Conservation (phyloP, 345 rosid species). For the Nephelium lappaceum region DNA sequence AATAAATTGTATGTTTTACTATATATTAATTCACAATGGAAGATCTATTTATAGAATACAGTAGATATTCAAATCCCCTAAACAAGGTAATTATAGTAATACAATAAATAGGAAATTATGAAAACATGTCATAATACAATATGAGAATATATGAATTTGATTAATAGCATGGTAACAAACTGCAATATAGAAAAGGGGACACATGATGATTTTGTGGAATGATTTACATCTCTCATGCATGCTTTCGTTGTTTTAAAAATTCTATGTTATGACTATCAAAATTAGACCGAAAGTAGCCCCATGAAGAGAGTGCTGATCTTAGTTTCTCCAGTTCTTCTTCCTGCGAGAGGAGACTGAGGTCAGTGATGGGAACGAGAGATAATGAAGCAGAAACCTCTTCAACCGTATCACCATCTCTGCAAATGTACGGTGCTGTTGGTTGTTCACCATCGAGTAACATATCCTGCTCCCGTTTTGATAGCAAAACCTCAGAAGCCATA, state of each 20-base stretch:
- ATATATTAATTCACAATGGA: too few relatives aligned
- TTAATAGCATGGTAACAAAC: too few relatives aligned
- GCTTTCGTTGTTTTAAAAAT: too few relatives aligned
- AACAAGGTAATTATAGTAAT: too few relatives aligned
- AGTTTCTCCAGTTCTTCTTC: slow-evolving; percentile 42
- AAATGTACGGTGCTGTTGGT: slow-evolving; percentile 29
- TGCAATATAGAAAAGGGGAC: not conserved
- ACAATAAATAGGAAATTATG: too few relatives aligned
- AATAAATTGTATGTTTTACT: too few relatives aligned
- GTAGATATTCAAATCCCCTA: too few relatives aligned
- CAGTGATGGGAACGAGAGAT: slow-evolving; percentile 39
- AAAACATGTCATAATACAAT: too few relatives aligned
- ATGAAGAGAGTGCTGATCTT: slow-evolving; percentile 46
- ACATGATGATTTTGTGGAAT: too few relatives aligned
- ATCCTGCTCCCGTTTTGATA: slow-evolving; percentile 47
- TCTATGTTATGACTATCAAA: too few relatives aligned
- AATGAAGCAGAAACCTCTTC: slow-evolving; percentile 26
- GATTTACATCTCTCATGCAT: not conserved
- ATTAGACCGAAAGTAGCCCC: slow-evolving; percentile 58
- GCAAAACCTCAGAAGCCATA: slow-evolving; percentile 19
- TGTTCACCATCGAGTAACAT: slow-evolving; percentile 35
- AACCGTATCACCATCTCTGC: slow-evolving; percentile 27
- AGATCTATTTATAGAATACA: too few relatives aligned
- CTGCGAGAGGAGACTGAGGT: slow-evolving; percentile 36
- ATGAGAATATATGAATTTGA: too few relatives aligned